These are phyloP conservation scores for Laguncularia racemosa DNA, from an alignment of 345 rosid species.

Conservation along the genomic window DNA sequence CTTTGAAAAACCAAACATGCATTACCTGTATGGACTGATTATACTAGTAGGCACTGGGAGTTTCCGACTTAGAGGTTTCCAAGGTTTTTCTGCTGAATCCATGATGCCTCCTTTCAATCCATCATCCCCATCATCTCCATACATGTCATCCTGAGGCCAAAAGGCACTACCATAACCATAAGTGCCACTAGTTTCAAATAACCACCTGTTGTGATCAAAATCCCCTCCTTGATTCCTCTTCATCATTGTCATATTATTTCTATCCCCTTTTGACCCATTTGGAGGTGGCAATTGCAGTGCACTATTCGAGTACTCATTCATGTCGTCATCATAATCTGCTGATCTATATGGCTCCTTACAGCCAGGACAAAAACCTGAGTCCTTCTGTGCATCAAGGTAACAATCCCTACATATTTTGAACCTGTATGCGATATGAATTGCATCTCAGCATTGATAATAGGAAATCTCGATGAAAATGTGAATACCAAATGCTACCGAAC, in stretches of 20 bases:
- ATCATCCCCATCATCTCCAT: slow-evolving; percentile 54
- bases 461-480: neutral
- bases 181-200: slow-evolving; percentile 80
- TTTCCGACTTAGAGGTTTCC: slow-evolving; percentile 76
- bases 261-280: slow-evolving; percentile 16
- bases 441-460: neutral
- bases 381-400: slow-evolving; percentile 83
- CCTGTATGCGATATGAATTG: slow-evolving; percentile 18
- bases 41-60: slow-evolving; percentile 46
- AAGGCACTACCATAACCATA: slow-evolving; percentile 83
- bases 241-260: slow-evolving; percentile 74
- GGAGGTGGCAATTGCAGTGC: slow-evolving; percentile 71
- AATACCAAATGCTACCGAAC: neutral
- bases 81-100: slow-evolving; percentile 75
- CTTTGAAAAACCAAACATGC: too few relatives aligned
- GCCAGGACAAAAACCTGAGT: slow-evolving; percentile 74
- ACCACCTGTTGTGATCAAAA: slow-evolving; percentile 83
- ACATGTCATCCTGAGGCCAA: slow-evolving; percentile 68
- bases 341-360: slow-evolving; percentile 80
- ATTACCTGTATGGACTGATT: slow-evolving; percentile 77
- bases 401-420: slow-evolving; percentile 96
- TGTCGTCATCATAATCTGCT: slow-evolving; percentile 64
- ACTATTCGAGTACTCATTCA: slow-evolving; percentile 42
- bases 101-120: slow-evolving; percentile 44
- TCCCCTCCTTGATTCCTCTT: slow-evolving; percentile 77